These are phyloP conservation scores for Fusarium sp. DNA, from an alignment of 2,329 filamentous ascomycete genomes.

Conservation along the genomic window DNA sequence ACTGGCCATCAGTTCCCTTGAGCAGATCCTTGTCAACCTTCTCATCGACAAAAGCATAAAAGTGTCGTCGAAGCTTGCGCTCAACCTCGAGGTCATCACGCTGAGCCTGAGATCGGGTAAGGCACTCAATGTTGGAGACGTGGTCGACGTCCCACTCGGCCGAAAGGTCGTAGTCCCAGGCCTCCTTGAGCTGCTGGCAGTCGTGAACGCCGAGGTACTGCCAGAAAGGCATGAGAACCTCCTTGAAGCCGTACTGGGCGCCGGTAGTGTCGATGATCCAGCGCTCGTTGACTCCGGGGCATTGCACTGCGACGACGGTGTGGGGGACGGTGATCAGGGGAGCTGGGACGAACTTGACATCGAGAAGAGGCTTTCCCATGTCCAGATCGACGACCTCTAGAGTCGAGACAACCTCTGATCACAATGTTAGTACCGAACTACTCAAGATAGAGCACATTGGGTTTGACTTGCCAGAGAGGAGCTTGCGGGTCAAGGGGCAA, in stretches of 20 bases:
- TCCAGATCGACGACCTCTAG: not conserved
- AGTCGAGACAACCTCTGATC: not conserved
- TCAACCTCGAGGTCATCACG: conserved; percentile 7
- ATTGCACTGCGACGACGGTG: conserved; percentile 8
- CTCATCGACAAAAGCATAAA: conserved; percentile 13
- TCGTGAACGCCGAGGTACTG: conserved; percentile 16
- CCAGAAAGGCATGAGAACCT: conserved; percentile 18
- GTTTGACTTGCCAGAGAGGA: conserved; percentile 1
- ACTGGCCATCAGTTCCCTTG: conserved; percentile 15
- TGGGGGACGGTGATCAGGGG: not conserved
- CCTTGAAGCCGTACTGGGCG: conserved; percentile 31
- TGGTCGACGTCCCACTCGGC: conserved; percentile 28
- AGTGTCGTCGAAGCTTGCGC: conserved; percentile 17
- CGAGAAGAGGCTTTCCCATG: conserved; percentile 7
- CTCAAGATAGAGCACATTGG: fast-evolving
- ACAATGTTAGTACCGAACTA: not conserved
- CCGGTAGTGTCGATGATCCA: conserved; percentile 29
- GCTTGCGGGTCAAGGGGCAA: conserved; percentile 15
- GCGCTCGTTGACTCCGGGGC: not conserved
- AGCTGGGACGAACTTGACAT: conserved; percentile 12
- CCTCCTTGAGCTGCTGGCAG: not conserved
- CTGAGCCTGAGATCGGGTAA: conserved; percentile 5
- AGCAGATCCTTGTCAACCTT: conserved; percentile 5
- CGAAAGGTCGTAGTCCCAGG: conserved; percentile 1
- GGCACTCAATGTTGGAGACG: not conserved